Evolutionary conservation across 1,284 basidiomycete genomes (phyloP).

Genomic region (Porogramme epimiltina): DNA sequence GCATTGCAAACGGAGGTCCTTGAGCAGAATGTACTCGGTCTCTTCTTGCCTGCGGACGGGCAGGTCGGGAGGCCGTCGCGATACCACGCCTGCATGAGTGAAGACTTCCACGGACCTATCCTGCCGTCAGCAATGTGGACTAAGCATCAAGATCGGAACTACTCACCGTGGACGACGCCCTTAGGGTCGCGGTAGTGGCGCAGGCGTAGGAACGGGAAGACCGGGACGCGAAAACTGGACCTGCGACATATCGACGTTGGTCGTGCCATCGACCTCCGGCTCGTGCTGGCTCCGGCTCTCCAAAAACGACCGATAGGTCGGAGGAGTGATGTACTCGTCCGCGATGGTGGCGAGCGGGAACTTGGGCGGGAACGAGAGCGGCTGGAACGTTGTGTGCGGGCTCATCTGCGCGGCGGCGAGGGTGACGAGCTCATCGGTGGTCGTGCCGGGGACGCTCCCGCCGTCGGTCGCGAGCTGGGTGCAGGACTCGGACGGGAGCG

Average conservation of each 20-base stretch:
- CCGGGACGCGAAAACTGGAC: slow-evolving; percentile 78
- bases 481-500: slow-evolving; percentile 20
- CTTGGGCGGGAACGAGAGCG: slow-evolving; percentile 77
- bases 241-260: slow-evolving; percentile 51
- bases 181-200: slow-evolving; percentile 79
- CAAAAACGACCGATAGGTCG: slow-evolving; percentile 79
- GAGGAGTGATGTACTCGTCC: slow-evolving; percentile 86
- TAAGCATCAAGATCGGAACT: slow-evolving; percentile 2
- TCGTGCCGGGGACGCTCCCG: slow-evolving; percentile 25
- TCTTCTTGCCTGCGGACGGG: slow-evolving; percentile 79
- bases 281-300: slow-evolving; percentile 67
- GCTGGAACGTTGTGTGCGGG: slow-evolving; percentile 87
- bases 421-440: slow-evolving; percentile 66
- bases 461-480: slow-evolving; percentile 24
- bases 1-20: slow-evolving; percentile 72
- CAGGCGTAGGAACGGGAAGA: slow-evolving; percentile 66
- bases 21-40: slow-evolving; percentile 62
- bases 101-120: slow-evolving; percentile 79
- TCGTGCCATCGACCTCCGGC: slow-evolving; percentile 46
- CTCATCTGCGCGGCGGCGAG: slow-evolving; percentile 71
- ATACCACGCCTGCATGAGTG: slow-evolving; percentile 86
- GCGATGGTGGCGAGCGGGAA: slow-evolving; percentile 85
- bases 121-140: slow-evolving; percentile 4
- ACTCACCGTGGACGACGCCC: slow-evolving; percentile 70
- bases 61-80: slow-evolving; percentile 75